Evolutionary conservation across 176 grass and related monocot species (phyloP).

Genomic region (Aegilops tauschii): DNA sequence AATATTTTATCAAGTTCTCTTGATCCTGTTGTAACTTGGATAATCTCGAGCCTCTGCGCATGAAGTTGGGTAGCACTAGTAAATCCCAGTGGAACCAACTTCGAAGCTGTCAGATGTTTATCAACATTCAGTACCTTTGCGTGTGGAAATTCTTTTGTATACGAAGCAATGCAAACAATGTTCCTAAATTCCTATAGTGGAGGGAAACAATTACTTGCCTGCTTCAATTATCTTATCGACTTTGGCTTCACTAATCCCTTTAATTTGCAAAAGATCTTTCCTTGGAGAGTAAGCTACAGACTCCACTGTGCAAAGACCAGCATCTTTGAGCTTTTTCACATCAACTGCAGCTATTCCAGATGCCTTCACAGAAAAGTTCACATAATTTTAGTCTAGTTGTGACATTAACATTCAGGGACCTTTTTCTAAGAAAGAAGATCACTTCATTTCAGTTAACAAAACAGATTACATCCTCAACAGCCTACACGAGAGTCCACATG

Average conservation of each 20-base stretch:
- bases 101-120: constrained; percentile 62
- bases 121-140: background rate
- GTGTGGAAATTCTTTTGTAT: background rate
- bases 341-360: constrained; percentile 92
- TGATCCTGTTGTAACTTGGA: constrained; percentile 88
- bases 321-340: constrained; percentile 95
- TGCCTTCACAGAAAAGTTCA: constrained; percentile 47
- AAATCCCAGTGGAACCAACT: constrained; percentile 87
- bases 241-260: constrained; percentile 96
- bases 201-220: constrained; percentile 42
- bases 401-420: background rate
- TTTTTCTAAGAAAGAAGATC: background rate
- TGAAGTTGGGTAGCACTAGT: constrained; percentile 91
- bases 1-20: constrained; percentile 93
- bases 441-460: constrained; percentile 3
- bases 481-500: background rate
- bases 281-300: constrained; percentile 78
- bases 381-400: background rate
- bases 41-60: constrained; percentile 91
- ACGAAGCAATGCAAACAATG: background rate
- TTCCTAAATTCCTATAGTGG: background rate
- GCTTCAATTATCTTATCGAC: constrained; percentile 97
- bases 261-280: constrained; percentile 97
- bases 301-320: constrained; percentile 90
- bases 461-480: background rate